phyloP scores from a whole-genome alignment of 73 alveolate species.

The Stentor coeruleus region DNA sequence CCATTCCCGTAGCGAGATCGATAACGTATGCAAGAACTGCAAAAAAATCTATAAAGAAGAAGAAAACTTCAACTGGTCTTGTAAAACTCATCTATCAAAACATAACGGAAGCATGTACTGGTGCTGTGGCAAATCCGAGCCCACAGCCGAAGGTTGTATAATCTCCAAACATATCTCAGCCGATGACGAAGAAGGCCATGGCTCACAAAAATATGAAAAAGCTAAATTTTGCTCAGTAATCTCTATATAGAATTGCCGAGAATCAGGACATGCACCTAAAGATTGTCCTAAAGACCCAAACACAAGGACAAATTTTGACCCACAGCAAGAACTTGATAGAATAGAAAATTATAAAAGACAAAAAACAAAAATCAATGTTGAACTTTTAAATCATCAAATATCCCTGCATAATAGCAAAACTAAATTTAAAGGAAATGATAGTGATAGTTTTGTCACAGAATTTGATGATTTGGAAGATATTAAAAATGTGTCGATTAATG shows the following conservation, averaged over 20 bases:
- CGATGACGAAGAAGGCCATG: constrained; percentile 69
- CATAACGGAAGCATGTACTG: constrained; percentile 62
- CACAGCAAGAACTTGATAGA: constrained; percentile 47
- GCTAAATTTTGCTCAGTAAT: constrained; percentile 31
- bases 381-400: background rate
- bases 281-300: constrained; percentile 70
- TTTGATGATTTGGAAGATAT: too few species aligned
- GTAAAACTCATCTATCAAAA: constrained; percentile 52
- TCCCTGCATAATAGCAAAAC: background rate
- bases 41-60: constrained; percentile 48
- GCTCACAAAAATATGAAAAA: constrained; percentile 34
- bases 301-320: constrained; percentile 34
- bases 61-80: constrained; percentile 67
- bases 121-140: constrained; percentile 68
- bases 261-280: constrained; percentile 47
- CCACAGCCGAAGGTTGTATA: constrained; percentile 60
- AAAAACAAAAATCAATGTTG: background rate
- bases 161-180: constrained; percentile 58
- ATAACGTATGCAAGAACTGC: constrained; percentile 57
- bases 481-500: too few species aligned
- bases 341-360: constrained; percentile 25
- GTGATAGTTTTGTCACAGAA: too few species aligned
- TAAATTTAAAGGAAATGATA: background rate
- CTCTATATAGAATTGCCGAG: constrained; percentile 45
- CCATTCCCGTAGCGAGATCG: constrained; percentile 5